These are phyloP conservation scores for Zymoseptoria ardabiliae DNA, from an alignment of 2,329 filamentous ascomycete species.

Conservation along the genomic window DNA sequence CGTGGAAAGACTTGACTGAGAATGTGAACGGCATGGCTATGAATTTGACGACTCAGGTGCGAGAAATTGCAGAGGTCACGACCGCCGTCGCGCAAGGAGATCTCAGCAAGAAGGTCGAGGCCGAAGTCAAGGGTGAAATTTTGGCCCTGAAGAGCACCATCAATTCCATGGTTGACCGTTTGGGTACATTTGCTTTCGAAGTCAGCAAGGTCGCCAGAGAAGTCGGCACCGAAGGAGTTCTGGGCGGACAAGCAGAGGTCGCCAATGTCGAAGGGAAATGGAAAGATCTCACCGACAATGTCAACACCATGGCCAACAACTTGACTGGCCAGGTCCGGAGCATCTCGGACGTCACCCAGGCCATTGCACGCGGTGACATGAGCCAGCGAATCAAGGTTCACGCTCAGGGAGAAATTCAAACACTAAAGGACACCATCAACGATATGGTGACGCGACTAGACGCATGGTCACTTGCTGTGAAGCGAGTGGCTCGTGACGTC, in stretches of 20 bases:
- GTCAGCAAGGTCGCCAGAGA: conserved; percentile 60
- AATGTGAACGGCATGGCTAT: conserved; percentile 49
- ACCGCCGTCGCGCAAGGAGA: conserved; percentile 47
- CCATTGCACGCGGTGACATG: conserved; percentile 92
- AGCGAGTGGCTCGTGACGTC: conserved; percentile 91
- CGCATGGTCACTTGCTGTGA: conserved; percentile 92
- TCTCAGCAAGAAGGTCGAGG: conserved; percentile 46
- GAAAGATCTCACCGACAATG: conserved; percentile 60
- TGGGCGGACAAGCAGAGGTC: conserved; percentile 58
- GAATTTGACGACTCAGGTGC: conserved; percentile 45
- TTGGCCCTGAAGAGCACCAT: conserved; percentile 73
- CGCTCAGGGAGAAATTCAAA: conserved; percentile 87
- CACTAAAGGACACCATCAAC: conserved; percentile 93
- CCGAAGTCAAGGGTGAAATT: conserved; percentile 47
- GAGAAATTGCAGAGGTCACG: conserved; percentile 48
- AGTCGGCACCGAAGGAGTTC: conserved; percentile 56
- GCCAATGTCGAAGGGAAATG: conserved; percentile 60
- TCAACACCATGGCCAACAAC: conserved; percentile 61
- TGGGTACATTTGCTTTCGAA: conserved; percentile 58
- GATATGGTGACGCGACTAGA: conserved; percentile 96
- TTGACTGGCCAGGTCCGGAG: conserved; percentile 66
- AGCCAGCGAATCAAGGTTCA: conserved; percentile 93
- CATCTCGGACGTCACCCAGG: conserved; percentile 89
- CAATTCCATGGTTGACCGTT: conserved; percentile 59
- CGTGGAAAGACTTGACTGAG: conserved; percentile 48